A percentile compares a stretch with the other conserved stretches of the same genome.
These are phyloP conservation scores for Phymatotrichopsis omnivora DNA, from an alignment of 2,329 filamentous ascomycete genomes.

Conservation along the genomic window DNA sequence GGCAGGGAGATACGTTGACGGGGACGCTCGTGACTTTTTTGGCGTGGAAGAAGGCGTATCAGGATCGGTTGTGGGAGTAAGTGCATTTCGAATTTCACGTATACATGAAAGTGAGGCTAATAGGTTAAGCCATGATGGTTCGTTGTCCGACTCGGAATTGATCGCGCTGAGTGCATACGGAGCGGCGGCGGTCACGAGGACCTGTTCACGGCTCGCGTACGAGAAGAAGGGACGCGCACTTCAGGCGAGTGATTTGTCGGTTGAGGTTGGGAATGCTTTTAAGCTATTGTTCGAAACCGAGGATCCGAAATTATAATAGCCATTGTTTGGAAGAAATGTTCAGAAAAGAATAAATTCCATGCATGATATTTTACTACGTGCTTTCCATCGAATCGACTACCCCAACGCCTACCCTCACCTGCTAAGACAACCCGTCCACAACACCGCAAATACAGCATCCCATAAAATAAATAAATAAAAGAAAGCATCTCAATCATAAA, in stretches of 20 bases:
- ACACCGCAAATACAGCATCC: neutral
- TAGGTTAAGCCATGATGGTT: constrained; percentile 36
- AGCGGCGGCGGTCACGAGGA: constrained; percentile 76
- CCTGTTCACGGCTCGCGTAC: constrained; percentile 82
- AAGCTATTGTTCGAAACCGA: constrained; percentile 59
- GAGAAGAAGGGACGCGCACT: constrained; percentile 73
- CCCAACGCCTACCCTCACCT: too few species aligned
- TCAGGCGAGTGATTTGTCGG: constrained; percentile 87
- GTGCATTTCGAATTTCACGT: constrained; percentile 2
- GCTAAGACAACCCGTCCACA: neutral
- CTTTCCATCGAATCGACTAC: too few species aligned
- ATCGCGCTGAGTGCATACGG: constrained; percentile 74
- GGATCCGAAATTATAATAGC: constrained; percentile 34
- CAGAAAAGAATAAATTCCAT: too few species aligned
- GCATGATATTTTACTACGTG: too few species aligned
- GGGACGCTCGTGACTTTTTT: constrained; percentile 80
- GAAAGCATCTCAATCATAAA: neutral
- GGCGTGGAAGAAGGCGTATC: constrained; percentile 78
- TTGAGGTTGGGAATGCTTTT: constrained; percentile 78
- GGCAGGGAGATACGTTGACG: constrained; percentile 91
- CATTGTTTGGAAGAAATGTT: too few species aligned
- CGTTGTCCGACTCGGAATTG: constrained; percentile 50
- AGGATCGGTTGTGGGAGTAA: constrained; percentile 65
- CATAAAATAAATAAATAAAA: neutral
- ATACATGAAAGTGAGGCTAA: constrained; percentile 26